These are phyloP conservation scores for Tulasnella sp. DNA, from an alignment of 768 basidiomycete genomes.

Conservation along the genomic window DNA sequence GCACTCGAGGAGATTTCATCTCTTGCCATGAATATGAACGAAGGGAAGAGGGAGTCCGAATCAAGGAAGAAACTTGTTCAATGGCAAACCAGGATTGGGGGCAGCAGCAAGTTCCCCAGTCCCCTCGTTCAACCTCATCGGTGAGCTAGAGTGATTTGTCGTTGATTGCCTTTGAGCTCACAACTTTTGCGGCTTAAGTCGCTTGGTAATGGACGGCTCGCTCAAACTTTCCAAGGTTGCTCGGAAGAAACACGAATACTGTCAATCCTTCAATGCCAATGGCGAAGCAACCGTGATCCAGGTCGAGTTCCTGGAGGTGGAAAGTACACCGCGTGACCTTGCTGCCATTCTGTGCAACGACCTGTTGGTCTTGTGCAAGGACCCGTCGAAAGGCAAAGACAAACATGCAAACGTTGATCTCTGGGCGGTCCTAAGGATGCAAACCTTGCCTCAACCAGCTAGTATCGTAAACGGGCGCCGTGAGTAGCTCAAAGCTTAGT, in stretches of 20 bases:
- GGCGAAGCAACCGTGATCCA: conserved; percentile 78
- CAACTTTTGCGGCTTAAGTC: conserved; percentile 44
- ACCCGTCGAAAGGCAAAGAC: conserved; percentile 77
- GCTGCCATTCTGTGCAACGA: conserved; percentile 90
- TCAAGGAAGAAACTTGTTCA: conserved; percentile 85
- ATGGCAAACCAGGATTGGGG: conserved; percentile 85
- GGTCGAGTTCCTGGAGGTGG: conserved; percentile 85
- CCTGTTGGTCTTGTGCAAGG: conserved; percentile 84
- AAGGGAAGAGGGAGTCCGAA: conserved; percentile 94
- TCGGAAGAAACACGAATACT: conserved; percentile 74
- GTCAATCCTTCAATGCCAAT: conserved; percentile 73
- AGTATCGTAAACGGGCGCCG: conserved; percentile 86
- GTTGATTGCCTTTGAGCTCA: neutral
- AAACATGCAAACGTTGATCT: conserved; percentile 73
- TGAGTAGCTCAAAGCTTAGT: conserved; percentile 38
- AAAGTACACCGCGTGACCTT: conserved; percentile 72
- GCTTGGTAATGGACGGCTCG: conserved; percentile 89
- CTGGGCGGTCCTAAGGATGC: conserved; percentile 97
- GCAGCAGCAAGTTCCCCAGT: conserved; percentile 72
- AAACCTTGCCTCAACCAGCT: conserved; percentile 84
- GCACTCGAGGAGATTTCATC: conserved; percentile 84
- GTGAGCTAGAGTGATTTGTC: conserved; percentile 43
- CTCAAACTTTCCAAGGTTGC: conserved; percentile 85
- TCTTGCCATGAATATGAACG: conserved; percentile 94
- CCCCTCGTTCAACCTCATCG: conserved; percentile 98